These are phyloP conservation scores for Aureobasidium sp. DNA, from an alignment of 2,329 filamentous ascomycete genomes.

Conservation along the genomic window DNA sequence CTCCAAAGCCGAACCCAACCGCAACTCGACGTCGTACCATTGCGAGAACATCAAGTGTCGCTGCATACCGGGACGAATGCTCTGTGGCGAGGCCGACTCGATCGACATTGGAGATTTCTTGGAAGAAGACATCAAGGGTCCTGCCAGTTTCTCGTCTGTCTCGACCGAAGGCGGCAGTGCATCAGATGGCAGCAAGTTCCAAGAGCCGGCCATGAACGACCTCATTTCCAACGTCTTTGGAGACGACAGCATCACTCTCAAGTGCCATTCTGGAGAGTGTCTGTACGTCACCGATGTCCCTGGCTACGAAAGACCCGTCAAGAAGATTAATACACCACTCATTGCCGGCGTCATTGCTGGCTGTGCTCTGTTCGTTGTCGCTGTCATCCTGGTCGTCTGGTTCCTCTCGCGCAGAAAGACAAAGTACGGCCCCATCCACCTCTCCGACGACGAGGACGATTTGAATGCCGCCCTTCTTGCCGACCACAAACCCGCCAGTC, in stretches of 20 bases:
- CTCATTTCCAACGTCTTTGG: slow-evolving; percentile 85
- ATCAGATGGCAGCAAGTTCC: slow-evolving; percentile 71
- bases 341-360: slow-evolving; percentile 90
- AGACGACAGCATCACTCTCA: slow-evolving; percentile 77
- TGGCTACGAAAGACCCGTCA: slow-evolving; percentile 79
- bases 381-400: slow-evolving; percentile 75
- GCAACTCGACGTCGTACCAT: slow-evolving; percentile 77
- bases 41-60: slow-evolving; percentile 80
- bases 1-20: slow-evolving; percentile 59
- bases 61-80: slow-evolving; percentile 85
- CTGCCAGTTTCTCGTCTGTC: slow-evolving; percentile 72
- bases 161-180: slow-evolving; percentile 50
- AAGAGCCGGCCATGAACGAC: slow-evolving; percentile 86
- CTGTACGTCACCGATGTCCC: slow-evolving; percentile 88
- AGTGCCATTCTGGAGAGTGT: slow-evolving; percentile 83
- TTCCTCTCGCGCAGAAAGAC: slow-evolving; percentile 69
- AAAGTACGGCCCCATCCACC: slow-evolving; percentile 60
- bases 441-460: slow-evolving; percentile 78
- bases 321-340: slow-evolving; percentile 92
- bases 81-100: slow-evolving; percentile 85
- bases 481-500: slow-evolving; percentile 82
- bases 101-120: slow-evolving; percentile 91
- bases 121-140: slow-evolving; percentile 72
- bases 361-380: slow-evolving; percentile 81
- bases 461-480: slow-evolving; percentile 79